phyloP scores from a whole-genome alignment of 73 alveolate genomes.

The Paramecium pentaurelia region DNA sequence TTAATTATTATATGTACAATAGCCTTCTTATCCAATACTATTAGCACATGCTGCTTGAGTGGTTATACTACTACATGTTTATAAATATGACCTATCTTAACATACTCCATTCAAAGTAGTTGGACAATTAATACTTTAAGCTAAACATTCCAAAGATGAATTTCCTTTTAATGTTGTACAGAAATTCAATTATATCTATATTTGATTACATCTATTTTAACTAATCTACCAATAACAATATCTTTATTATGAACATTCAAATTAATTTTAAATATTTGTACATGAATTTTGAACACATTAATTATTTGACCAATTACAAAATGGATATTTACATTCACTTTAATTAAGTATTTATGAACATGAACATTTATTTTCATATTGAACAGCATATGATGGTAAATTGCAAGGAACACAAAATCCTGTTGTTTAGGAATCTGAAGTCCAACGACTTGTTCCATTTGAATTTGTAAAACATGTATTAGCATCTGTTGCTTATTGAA shows the following conservation, averaged over 20 bases:
- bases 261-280: not conserved
- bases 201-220: not conserved
- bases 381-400: not conserved
- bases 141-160: not conserved
- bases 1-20: not conserved
- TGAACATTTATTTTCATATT: not conserved
- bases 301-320: not conserved
- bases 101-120: not conserved
- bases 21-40: not conserved
- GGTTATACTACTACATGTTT: not conserved
- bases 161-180: not conserved
- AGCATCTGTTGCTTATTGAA: not conserved
- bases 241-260: not conserved
- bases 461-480: not conserved
- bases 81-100: not conserved
- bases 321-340: not conserved
- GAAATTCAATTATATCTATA: not conserved
- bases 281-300: not conserved
- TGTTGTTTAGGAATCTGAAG: not conserved
- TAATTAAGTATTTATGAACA: not conserved
- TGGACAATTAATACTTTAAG: not conserved
- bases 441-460: not conserved
- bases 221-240: not conserved
- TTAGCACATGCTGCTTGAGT: not conserved
- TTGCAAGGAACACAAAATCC: not conserved